phyloP scores from a whole-genome alignment of 2,329 filamentous ascomycete genomes.

The Trichoderma sp. region DNA sequence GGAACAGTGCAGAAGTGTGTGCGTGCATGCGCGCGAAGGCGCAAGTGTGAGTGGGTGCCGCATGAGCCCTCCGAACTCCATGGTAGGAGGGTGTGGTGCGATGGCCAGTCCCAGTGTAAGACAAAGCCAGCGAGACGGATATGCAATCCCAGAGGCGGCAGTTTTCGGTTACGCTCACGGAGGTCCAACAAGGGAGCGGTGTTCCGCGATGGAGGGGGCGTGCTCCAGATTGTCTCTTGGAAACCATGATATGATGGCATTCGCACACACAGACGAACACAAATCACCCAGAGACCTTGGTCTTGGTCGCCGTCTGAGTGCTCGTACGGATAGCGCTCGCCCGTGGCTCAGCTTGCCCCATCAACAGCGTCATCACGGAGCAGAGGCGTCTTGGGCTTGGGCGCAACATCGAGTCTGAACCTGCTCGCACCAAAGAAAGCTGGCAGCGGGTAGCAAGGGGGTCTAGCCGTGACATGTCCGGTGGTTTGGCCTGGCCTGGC shows the following conservation, averaged over 20 bases:
- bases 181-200: conserved; percentile 2
- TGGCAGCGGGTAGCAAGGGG: conserved; percentile 18
- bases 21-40: conserved; percentile 14
- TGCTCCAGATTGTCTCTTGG: background rate
- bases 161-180: conserved; percentile 8
- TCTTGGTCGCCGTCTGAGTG: background rate
- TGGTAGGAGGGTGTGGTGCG: conserved; percentile 13
- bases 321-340: background rate
- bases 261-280: background rate
- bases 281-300: background rate
- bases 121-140: conserved; percentile 9
- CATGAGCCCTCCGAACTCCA: conserved; percentile 15
- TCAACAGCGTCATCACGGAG: conserved; percentile 1
- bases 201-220: background rate
- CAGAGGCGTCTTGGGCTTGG: background rate
- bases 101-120: conserved; percentile 7
- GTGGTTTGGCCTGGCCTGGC: conserved; percentile 1
- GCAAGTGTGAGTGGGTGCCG: conserved; percentile 16
- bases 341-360: conserved; percentile 6
- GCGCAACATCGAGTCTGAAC: conserved; percentile 12
- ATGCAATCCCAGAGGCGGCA: conserved; percentile 11
- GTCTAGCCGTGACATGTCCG: conserved; percentile 13
- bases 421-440: background rate
- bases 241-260: background rate
- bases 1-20: conserved; percentile 12